Evolutionary conservation across 148 eudicot genomes (phyloP).

Genomic region (Rhododendron ovatum): DNA sequence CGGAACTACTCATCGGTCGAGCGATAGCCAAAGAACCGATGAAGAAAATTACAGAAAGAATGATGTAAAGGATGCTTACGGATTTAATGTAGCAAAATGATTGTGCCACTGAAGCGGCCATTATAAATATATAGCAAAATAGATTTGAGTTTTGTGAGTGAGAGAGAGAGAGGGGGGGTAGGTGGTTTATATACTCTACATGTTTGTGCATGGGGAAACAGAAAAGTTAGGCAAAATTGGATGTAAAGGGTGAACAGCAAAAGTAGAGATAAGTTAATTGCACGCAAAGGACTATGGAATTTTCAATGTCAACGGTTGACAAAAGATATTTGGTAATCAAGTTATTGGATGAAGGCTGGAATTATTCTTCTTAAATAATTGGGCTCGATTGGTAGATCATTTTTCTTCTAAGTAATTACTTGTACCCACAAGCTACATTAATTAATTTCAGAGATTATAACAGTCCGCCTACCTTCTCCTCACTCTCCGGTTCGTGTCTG

Average conservation of each 20-base stretch:
- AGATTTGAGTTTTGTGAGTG: neutral
- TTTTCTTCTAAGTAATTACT: constrained; percentile 8
- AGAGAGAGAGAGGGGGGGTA: neutral
- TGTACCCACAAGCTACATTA: neutral
- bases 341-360: constrained; percentile 8
- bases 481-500: too few relatives aligned
- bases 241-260: neutral
- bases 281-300: constrained; percentile 11
- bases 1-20: neutral
- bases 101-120: neutral
- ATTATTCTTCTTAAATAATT: neutral
- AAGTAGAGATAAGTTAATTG: neutral
- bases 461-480: too few relatives aligned
- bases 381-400: neutral
- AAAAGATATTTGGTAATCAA: neutral
- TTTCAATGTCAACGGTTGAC: constrained; percentile 14
- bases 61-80: neutral
- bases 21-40: neutral
- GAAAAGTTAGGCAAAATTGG: constrained; percentile 8
- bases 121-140: neutral
- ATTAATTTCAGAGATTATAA: too few relatives aligned
- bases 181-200: neutral
- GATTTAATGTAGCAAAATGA: neutral
- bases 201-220: constrained; percentile 10
- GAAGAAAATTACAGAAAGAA: neutral